Evolutionary conservation across 495 filamentous ascomycete genomes (phyloP).

Genomic region (Podospora fimiseda): DNA sequence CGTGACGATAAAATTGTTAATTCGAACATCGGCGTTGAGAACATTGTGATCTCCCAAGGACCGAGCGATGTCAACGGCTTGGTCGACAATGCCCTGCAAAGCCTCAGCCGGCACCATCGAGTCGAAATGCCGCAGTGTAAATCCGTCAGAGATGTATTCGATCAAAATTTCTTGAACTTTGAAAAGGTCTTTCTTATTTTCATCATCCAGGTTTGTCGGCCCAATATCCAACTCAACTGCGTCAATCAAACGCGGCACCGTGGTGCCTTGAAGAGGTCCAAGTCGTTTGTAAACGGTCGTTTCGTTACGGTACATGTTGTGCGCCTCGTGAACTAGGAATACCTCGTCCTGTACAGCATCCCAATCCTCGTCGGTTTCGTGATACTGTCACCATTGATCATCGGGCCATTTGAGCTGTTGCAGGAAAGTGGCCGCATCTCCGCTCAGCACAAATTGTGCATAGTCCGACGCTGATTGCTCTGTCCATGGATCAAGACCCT

Average conservation of each 20-base stretch:
- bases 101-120: not conserved
- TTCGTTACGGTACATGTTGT: not conserved
- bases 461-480: not conserved
- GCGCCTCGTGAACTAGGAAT: not conserved
- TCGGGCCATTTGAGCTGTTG: not conserved
- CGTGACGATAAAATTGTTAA: slow-evolving; percentile 26
- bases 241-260: not conserved
- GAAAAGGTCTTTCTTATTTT: not conserved
- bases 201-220: not conserved
- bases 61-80: not conserved
- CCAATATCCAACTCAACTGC: not conserved
- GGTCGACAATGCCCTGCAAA: not conserved
- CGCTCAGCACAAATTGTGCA: not conserved
- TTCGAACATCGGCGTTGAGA: slow-evolving; percentile 25
- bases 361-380: slow-evolving; percentile 16
- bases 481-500: slow-evolving; percentile 18
- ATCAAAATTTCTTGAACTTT: not conserved
- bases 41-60: slow-evolving; percentile 19
- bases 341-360: not conserved
- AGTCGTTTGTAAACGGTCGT: not conserved
- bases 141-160: not conserved
- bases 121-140: not conserved
- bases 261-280: not conserved
- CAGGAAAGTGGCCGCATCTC: not conserved
- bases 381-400: too few species aligned